Evolutionary conservation across 2,329 filamentous ascomycete genomes (phyloP).

Genomic region (Diaporthe sp.): DNA sequence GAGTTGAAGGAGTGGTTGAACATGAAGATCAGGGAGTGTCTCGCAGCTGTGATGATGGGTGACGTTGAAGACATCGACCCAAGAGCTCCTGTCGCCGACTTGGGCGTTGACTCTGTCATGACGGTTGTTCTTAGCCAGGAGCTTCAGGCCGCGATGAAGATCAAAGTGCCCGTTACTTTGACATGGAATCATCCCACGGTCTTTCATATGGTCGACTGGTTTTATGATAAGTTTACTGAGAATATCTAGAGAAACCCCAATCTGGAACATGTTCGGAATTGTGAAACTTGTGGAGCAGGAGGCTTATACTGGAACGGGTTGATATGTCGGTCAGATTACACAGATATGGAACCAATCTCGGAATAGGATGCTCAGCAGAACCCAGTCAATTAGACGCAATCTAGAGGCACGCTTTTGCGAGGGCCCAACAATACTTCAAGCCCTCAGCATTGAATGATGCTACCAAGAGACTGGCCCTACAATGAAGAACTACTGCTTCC

Average conservation of each 20-base stretch:
- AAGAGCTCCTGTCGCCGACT: background rate
- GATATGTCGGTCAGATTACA: too few species aligned
- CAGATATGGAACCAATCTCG: too few species aligned
- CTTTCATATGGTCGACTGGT: background rate
- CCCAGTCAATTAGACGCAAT: too few species aligned
- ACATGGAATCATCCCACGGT: slow-evolving; percentile 2
- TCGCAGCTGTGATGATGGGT: background rate
- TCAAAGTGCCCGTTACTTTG: background rate
- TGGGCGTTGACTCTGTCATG: background rate
- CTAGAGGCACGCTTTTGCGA: too few species aligned
- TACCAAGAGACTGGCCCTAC: too few species aligned
- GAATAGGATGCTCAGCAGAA: too few species aligned
- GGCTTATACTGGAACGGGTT: too few species aligned
- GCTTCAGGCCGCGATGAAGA: background rate
- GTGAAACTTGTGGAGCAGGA: background rate
- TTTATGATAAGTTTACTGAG: background rate
- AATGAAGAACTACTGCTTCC: too few species aligned
- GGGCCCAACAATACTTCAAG: too few species aligned
- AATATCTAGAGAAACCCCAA: background rate
- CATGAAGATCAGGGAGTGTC: background rate
- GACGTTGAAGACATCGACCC: background rate
- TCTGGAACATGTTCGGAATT: background rate
- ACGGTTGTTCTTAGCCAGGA: background rate
- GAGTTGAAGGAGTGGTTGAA: background rate
- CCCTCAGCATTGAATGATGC: too few species aligned